Conservation (phyloP, 2,329 filamentous ascomycete species). For the Trichoderma breve region DNA sequence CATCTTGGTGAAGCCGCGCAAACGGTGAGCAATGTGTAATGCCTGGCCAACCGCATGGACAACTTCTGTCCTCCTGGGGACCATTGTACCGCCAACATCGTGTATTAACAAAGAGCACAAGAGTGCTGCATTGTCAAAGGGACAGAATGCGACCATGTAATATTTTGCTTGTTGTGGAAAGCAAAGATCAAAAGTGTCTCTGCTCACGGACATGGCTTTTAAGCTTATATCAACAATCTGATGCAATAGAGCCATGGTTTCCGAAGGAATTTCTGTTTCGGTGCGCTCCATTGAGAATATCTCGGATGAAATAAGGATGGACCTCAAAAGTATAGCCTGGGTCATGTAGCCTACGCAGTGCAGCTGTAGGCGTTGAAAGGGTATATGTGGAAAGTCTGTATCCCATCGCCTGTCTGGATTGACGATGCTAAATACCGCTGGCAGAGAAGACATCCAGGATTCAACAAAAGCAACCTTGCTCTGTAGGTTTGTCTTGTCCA, state of each 20-base stretch:
- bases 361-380: slow-evolving; percentile 9
- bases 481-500: background rate
- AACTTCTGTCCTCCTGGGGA: background rate
- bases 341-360: slow-evolving; percentile 8
- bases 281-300: background rate
- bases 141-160: slow-evolving; percentile 5
- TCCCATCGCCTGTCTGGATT: slow-evolving; percentile 2
- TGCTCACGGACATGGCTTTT: slow-evolving; percentile 9
- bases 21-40: background rate
- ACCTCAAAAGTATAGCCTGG: background rate
- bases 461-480: background rate
- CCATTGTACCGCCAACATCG: background rate
- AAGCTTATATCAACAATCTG: background rate
- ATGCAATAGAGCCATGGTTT: background rate
- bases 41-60: slow-evolving; percentile 1
- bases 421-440: background rate
- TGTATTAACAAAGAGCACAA: slow-evolving; percentile 7
- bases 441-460: slow-evolving; percentile 7
- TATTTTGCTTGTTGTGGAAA: slow-evolving; percentile 11
- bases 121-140: slow-evolving; percentile 9
- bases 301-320: background rate
- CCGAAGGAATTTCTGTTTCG: background rate
- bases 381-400: background rate
- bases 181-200: slow-evolving; percentile 9
- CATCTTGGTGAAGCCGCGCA: slow-evolving; percentile 6